phyloP scores from a whole-genome alignment of 2,329 filamentous ascomycete genomes.

The Botrytis elliptica region DNA sequence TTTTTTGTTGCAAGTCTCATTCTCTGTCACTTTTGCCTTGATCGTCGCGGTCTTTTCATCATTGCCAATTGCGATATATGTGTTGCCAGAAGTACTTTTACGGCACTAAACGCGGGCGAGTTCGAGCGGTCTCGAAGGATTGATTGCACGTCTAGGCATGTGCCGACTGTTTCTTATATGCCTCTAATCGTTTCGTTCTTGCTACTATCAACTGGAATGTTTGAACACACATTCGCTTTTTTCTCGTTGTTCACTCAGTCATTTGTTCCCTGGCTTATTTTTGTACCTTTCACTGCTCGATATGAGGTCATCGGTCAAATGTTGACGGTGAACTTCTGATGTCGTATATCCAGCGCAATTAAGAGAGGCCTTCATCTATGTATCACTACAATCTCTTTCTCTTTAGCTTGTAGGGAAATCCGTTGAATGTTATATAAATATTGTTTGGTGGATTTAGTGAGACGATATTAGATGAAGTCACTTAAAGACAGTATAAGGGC shows the following conservation, averaged over 20 bases:
- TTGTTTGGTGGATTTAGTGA: neutral
- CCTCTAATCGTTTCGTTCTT: fast-evolving
- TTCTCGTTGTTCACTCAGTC: neutral
- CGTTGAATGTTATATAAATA: fast-evolving
- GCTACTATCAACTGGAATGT: neutral
- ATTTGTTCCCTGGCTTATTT: neutral
- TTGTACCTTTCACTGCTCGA: neutral
- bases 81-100: no score
- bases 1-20: neutral
- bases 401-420: neutral
- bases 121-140: no score
- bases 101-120: fast-evolving
- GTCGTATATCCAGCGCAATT: neutral
- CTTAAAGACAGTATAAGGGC: neutral
- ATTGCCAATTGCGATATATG: neutral
- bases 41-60: neutral
- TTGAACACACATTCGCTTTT: neutral
- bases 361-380: fast-evolving
- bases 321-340: neutral
- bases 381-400: neutral
- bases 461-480: neutral
- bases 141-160: no score
- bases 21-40: neutral
- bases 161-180: neutral
- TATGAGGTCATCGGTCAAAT: neutral